A percentile compares a stretch with the other conserved stretches of the same genome.
Evolutionary conservation across 31 red algal species (phyloP).

Genomic region (Bonnemaisonia californica): DNA sequence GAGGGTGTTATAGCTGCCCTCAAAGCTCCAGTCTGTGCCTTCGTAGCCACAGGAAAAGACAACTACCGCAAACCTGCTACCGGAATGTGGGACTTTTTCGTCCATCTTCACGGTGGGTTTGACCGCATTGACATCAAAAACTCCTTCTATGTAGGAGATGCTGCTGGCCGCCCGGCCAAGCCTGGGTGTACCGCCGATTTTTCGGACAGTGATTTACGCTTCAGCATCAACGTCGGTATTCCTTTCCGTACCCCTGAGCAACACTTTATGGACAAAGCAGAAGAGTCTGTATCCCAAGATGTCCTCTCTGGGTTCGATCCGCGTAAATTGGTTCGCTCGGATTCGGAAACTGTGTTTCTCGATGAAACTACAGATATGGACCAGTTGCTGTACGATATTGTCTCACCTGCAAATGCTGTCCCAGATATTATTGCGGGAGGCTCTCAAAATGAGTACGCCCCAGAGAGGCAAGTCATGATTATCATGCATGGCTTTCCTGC

Average conservation of each 20-base stretch:
- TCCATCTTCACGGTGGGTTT: conserved; percentile 16
- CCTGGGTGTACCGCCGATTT: conserved; percentile 41
- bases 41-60: conserved; percentile 58
- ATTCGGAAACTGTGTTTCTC: conserved; percentile 1
- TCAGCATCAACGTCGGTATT: conserved; percentile 71
- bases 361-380: conserved; percentile 42
- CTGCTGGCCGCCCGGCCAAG: conserved; percentile 55
- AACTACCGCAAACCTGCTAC: conserved; percentile 70
- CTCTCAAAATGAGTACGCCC: background rate
- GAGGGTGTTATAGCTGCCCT: conserved; percentile 45
- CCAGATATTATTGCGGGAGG: conserved; percentile 38
- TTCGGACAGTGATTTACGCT: conserved; percentile 66
- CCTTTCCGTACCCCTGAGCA: conserved; percentile 68
- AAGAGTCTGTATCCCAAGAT: conserved; percentile 23
- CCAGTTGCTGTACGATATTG: conserved; percentile 14
- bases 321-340: conserved; percentile 10
- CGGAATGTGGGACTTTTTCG: conserved; percentile 72
- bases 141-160: conserved; percentile 74
- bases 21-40: conserved; percentile 38
- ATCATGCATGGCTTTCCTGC: conserved; percentile 72
- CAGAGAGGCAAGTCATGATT: conserved; percentile 56
- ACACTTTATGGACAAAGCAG: conserved; percentile 41
- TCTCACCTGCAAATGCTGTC: conserved; percentile 26
- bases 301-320: conserved; percentile 53
- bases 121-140: conserved; percentile 16